Percentiles rank a stretch among this genome's conserved stretches.
These are phyloP conservation scores for Lachancea thermotolerans DNA, from an alignment of 805 yeast species.

Conservation along the genomic window DNA sequence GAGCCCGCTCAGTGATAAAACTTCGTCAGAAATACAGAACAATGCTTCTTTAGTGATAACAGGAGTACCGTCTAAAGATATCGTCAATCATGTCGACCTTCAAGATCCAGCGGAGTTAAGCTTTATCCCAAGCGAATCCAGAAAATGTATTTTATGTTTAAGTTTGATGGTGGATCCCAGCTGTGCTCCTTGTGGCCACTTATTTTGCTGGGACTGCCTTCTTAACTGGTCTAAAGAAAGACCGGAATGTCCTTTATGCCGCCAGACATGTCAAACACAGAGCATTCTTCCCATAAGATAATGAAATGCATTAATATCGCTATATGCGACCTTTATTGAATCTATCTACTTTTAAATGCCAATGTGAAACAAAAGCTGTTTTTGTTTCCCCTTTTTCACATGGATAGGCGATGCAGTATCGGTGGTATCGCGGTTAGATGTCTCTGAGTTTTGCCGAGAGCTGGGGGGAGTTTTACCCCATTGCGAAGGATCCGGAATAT, in stretches of 20 bases:
- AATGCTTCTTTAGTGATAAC: background rate
- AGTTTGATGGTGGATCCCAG: slow-evolving; percentile 76
- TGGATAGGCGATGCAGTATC: slow-evolving; percentile 12
- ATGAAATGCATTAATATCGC: background rate
- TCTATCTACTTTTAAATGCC: slow-evolving; percentile 34
- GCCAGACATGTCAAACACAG: slow-evolving; percentile 47
- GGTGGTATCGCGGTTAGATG: background rate
- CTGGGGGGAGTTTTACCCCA: slow-evolving; percentile 24
- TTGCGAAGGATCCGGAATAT: slow-evolving; percentile 32
- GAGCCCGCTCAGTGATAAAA: background rate
- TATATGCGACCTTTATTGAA: background rate
- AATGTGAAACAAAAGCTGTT: slow-evolving; percentile 45
- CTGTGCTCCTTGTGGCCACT: slow-evolving; percentile 84
- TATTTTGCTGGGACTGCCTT: slow-evolving; percentile 89
- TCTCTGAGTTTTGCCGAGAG: slow-evolving; percentile 6
- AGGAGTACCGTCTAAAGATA: background rate
- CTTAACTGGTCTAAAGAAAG: slow-evolving; percentile 83
- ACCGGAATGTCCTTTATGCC: slow-evolving; percentile 87
- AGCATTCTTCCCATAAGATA: slow-evolving; percentile 5
- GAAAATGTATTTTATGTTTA: slow-evolving; percentile 81
- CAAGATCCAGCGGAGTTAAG: slow-evolving; percentile 51
- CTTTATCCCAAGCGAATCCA: slow-evolving; percentile 60
- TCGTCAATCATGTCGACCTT: slow-evolving; percentile 37
- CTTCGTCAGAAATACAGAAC: too few relatives aligned
- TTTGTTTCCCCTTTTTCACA: slow-evolving; percentile 42